Conservation (phyloP, 257 asterid genomes). For the Anisodus tanguticus region DNA sequence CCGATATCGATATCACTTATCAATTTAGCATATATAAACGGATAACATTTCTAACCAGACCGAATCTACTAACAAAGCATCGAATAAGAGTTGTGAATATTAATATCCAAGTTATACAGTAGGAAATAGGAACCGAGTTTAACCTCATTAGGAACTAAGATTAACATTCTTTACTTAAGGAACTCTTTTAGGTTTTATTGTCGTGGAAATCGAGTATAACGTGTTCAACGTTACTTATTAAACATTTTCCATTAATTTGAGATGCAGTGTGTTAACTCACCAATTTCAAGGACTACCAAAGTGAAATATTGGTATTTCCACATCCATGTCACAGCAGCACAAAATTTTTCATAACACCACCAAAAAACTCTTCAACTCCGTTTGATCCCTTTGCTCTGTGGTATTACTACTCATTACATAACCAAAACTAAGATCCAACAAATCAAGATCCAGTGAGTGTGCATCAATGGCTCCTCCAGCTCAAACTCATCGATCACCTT, state of each 20-base stretch:
- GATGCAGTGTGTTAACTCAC: not conserved
- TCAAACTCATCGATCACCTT: constrained; percentile 77
- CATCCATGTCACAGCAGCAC: not conserved
- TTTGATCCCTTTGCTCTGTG: not conserved
- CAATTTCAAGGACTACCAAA: not conserved
- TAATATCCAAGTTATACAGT: too few relatives aligned
- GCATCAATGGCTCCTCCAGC: constrained; percentile 87
- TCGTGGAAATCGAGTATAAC: too few relatives aligned
- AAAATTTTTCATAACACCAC: not conserved
- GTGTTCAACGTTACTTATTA: too few relatives aligned
- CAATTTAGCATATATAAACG: too few relatives aligned
- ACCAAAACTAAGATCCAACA: constrained; percentile 30
- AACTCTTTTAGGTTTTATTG: too few relatives aligned
- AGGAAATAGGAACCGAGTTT: too few relatives aligned
- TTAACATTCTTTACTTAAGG: too few relatives aligned
- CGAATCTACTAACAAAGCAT: too few relatives aligned
- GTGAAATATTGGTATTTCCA: not conserved
- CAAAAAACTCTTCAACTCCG: not conserved
- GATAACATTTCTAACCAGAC: too few relatives aligned
- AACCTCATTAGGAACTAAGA: too few relatives aligned
- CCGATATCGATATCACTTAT: too few relatives aligned
- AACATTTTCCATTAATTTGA: not conserved
- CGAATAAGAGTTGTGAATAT: too few relatives aligned
- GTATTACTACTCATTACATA: not conserved
- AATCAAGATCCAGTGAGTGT: constrained; percentile 25